These are phyloP conservation scores for Coemansia sp. DNA, from an alignment of 192 early-diverging fungal genomes.

Conservation along the genomic window DNA sequence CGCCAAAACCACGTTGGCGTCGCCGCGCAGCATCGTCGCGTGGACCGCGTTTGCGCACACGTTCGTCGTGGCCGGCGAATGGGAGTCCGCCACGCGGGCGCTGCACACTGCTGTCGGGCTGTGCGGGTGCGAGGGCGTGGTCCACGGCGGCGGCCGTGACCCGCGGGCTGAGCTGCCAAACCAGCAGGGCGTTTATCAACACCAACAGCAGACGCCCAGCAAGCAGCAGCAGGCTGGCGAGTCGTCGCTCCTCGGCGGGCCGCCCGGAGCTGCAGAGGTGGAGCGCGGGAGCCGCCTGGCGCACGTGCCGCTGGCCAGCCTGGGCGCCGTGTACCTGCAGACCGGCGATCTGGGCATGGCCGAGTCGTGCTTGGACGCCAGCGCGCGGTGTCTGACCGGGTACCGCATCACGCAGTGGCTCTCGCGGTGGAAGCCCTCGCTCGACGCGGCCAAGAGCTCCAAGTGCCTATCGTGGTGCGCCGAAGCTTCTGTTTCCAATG, in stretches of 20 bases:
- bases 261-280: too few species aligned
- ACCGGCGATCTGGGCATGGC: conserved; percentile 50
- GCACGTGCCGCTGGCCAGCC: conserved; percentile 42
- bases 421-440: conserved; percentile 12
- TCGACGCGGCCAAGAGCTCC: conserved; percentile 14
- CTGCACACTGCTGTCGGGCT: conserved; percentile 47
- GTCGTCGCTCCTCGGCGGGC: too few species aligned
- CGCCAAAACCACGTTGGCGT: conserved; percentile 47
- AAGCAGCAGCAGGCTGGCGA: too few species aligned
- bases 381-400: conserved; percentile 39
- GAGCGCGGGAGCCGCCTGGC: conserved; percentile 44
- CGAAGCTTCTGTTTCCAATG: too few species aligned
- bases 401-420: conserved; percentile 29
- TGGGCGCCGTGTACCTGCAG: conserved; percentile 47
- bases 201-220: background rate
- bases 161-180: too few species aligned
- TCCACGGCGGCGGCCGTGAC: conserved; percentile 37
- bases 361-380: conserved; percentile 51
- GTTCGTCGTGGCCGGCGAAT: conserved; percentile 45
- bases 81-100: conserved; percentile 51
- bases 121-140: conserved; percentile 46
- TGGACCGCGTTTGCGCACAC: conserved; percentile 54
- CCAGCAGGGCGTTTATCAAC: conserved; percentile 6
- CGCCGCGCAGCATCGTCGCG: conserved; percentile 45
- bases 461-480: conserved; percentile 4